Conservation (phyloP, 352 stramenopile species). For the Pythium sp. region DNA sequence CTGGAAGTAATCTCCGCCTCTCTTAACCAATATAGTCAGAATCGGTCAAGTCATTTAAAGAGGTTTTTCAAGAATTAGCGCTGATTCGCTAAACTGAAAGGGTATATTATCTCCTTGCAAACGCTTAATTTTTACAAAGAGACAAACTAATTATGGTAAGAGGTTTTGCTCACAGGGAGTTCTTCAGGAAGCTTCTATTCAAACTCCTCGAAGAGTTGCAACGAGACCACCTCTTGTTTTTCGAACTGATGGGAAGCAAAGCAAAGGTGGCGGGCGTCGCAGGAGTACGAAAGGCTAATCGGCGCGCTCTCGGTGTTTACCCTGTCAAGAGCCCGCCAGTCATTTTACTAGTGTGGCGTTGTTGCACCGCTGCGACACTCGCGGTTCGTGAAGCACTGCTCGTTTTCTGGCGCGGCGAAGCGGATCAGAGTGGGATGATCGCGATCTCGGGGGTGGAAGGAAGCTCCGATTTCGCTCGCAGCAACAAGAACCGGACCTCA, state of each 20-base stretch:
- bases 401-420: neutral
- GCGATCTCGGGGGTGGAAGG: neutral
- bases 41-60: neutral
- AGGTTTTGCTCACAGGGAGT: neutral
- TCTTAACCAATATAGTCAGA: neutral
- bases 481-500: neutral
- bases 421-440: slow-evolving; percentile 5
- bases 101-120: neutral
- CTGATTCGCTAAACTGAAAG: neutral
- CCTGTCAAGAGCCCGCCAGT: neutral
- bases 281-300: neutral
- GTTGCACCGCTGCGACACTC: neutral
- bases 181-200: neutral
- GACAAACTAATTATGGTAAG: neutral
- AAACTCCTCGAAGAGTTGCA: neutral
- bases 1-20: neutral
- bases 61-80: neutral
- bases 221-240: neutral
- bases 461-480: neutral
- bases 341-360: neutral
- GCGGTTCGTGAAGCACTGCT: neutral
- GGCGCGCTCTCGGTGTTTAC: slow-evolving; percentile 1
- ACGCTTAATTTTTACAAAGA: neutral
- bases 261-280: neutral
- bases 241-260: neutral